These are phyloP conservation scores for Monosporascus sp. DNA, from an alignment of 2,329 filamentous ascomycete species.

Conservation along the genomic window DNA sequence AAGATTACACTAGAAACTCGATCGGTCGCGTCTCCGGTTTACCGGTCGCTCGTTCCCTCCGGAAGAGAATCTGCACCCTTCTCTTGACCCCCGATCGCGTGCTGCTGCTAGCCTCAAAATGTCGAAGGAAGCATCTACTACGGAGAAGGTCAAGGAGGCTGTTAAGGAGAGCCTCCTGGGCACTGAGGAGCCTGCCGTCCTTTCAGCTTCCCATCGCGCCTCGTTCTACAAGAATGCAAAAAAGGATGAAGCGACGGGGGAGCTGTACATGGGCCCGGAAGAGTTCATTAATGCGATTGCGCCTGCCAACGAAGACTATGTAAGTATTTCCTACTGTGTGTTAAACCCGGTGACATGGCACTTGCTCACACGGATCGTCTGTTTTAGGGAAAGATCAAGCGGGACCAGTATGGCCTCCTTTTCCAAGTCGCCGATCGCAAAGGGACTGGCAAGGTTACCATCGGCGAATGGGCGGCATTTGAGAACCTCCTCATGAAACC, in stretches of 20 bases:
- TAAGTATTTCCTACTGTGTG: conserved; percentile 42
- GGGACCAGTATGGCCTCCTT: conserved; percentile 90
- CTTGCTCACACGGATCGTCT: conserved; percentile 5
- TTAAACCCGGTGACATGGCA: neutral
- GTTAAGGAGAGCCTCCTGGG: conserved; percentile 80
- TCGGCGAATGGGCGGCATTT: conserved; percentile 88
- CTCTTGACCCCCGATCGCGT: neutral
- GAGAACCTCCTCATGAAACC: conserved; percentile 91
- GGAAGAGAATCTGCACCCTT: neutral
- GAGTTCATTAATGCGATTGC: conserved; percentile 90
- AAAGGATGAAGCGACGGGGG: conserved; percentile 69
- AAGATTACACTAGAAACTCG: neutral
- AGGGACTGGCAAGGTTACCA: conserved; percentile 64
- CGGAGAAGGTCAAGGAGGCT: conserved; percentile 62
- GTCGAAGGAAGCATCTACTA: conserved; percentile 46
- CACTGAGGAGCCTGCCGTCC: conserved; percentile 47
- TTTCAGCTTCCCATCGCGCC: conserved; percentile 70
- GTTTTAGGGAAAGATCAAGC: conserved; percentile 88
- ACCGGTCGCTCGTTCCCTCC: neutral
- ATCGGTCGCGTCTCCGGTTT: neutral
- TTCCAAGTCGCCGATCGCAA: conserved; percentile 86
- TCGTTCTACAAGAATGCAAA: conserved; percentile 72
- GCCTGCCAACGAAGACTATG: conserved; percentile 82
- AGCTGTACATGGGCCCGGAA: conserved; percentile 75
- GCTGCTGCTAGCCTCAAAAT: conserved; percentile 22